Percentiles rank a stretch among this genome's conserved stretches.
Evolutionary conservation across 306 rosid genomes (phyloP).

Genomic region (Argentina anserina): DNA sequence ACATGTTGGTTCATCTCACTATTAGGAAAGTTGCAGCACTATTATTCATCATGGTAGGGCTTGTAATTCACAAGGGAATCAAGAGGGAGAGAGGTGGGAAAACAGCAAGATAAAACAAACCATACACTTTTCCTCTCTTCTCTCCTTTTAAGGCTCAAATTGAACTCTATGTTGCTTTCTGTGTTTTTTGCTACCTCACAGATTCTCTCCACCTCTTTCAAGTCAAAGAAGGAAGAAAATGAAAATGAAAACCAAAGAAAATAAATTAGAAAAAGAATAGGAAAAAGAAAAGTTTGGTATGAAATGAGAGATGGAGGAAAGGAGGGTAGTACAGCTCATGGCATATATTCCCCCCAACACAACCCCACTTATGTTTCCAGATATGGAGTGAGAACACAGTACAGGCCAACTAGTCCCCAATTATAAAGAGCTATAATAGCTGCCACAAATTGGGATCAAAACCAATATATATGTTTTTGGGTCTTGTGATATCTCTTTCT

Average conservation of each 20-base stretch:
- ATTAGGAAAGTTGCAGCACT: conserved; percentile 49
- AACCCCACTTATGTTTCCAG: conserved; percentile 95
- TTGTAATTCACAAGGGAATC: conserved; percentile 62
- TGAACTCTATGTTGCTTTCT: conserved; percentile 60
- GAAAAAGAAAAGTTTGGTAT: conserved; percentile 44
- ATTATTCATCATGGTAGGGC: conserved; percentile 67
- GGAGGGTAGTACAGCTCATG: conserved; percentile 61
- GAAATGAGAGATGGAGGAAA: conserved; percentile 50
- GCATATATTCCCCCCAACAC: conserved; percentile 95
- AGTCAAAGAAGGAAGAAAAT: conserved; percentile 69
- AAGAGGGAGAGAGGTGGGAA: conserved; percentile 47
- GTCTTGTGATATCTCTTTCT: conserved; percentile 23
- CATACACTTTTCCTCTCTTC: conserved; percentile 85
- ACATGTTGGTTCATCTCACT: conserved; percentile 40
- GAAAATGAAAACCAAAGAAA: not conserved
- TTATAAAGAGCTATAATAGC: conserved; percentile 50
- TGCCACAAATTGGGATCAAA: conserved; percentile 45
- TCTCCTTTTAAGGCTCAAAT: conserved; percentile 82
- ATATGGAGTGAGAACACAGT: conserved; percentile 88
- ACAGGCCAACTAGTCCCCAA: conserved; percentile 45
- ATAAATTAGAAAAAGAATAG: not conserved
- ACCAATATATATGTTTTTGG: conserved; percentile 32
- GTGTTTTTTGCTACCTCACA: conserved; percentile 58
- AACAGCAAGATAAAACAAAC: conserved; percentile 89
- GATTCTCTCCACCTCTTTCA: conserved; percentile 83